Base-by-base conservation (phyloP, 1,139 yeast genomes). In the Hyphopichia burtonii region DNA sequence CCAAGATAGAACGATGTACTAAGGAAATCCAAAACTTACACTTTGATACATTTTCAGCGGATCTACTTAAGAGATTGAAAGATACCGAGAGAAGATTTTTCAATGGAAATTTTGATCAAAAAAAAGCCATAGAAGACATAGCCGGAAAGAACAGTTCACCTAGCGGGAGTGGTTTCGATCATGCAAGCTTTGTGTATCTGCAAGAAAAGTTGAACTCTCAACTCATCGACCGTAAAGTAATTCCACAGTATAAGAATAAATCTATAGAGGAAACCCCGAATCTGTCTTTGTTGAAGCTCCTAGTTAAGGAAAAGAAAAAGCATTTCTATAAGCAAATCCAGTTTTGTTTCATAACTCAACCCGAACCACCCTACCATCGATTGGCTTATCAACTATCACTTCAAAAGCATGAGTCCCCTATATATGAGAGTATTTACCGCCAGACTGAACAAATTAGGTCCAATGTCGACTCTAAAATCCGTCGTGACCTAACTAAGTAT, bases 281-380 rank as follows among this genome's bases (percentile, higher is more conserved):
- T 37, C 16, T 31, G 6, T 43, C 43, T 9, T 44, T 56, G 18
- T 44, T 56, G 17, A 51, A 43, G 31, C 47, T 46, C 31, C 33
- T 58, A 7, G 40, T 45, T 17, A 56, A 57, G 31, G 47, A 47
- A n/a, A 54, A 48, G 36, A 51, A 64, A 30, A 55, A 50, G 34
- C 43, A 49, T 11, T 45, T 60, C 5, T 61, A 59, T 41, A 61
- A 61, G 35, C 65, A 66, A n/a, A 52, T 63, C 11, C 70, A 65
- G 40, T 60, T 44, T 43, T 59, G 65, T 22, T 61, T 63, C 27
- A 45, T 62, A 14, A 52, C 56, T 11, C 52, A 47, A 12, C 41
- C 51, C 46, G 47, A n/a, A 40, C 51, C 1, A 20, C 16, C 25
- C 3, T 33, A 19, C 20, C 19, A 20, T 9, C 12, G 20, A 10